These are phyloP conservation scores for Nicotiana rustica DNA, from an alignment of 305 asterid species.

Conservation along the genomic window DNA sequence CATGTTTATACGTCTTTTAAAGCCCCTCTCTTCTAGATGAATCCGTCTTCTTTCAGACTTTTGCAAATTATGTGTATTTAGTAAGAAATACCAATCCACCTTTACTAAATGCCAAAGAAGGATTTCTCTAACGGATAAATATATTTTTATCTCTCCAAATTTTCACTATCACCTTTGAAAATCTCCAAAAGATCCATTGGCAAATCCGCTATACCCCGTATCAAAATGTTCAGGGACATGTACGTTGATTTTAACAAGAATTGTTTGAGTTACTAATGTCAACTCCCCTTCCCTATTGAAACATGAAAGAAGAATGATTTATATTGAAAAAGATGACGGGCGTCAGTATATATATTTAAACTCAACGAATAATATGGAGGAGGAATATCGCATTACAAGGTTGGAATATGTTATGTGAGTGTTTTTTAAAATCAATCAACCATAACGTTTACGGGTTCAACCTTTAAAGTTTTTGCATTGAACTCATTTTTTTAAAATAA, in stretches of 20 bases:
- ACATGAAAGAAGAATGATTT: too few species aligned
- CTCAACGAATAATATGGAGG: too few species aligned
- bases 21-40: neutral
- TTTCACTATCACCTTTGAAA: neutral
- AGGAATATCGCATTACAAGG: neutral
- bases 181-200: neutral
- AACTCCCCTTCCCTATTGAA: too few species aligned
- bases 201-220: neutral
- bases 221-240: too few species aligned
- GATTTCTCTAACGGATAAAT: neutral
- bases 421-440: too few species aligned
- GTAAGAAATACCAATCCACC: neutral
- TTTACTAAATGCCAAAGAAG: neutral
- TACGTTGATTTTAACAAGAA: too few species aligned
- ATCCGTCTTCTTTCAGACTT: neutral
- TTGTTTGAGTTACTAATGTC: too few species aligned
- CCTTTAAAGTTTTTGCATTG: too few species aligned
- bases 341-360: too few species aligned
- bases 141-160: neutral
- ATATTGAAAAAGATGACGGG: too few species aligned
- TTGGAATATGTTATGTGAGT: neutral
- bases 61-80: neutral
- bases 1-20: neutral
- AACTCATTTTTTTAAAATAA: too few species aligned
- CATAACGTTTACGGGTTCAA: too few species aligned